Evolutionary conservation across 1,284 basidiomycete genomes (phyloP), one percentile per base, ranked within the genome.

Genomic region (Puccinia polysora): DNA sequence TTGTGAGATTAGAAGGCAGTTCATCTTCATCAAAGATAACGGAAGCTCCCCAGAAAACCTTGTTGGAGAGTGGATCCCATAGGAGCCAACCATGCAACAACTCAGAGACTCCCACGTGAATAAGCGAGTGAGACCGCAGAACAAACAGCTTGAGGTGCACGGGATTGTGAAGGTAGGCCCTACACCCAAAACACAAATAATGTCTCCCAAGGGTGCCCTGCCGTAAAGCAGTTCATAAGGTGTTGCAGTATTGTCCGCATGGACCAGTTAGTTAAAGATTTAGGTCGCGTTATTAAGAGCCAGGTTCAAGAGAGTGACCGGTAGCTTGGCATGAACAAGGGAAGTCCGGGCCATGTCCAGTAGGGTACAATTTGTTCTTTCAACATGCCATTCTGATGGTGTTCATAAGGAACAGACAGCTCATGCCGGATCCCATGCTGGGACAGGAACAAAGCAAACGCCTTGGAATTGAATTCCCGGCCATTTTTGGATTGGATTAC

Each of bases 301-400:
- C 1, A 49, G n/a, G 5, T 23, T 32, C 62, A 40, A 64, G 3
- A 64, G 28, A 2, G 45, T 32, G 4, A 14, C 18, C 1, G 62
- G 62, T 49, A 64, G 45, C 1, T 36, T 36, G 20, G 45, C 47
- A 10, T 47, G 45, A 36, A 52, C n/a, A 14, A 64, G 30, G n/a
- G n/a, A 28, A 2, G 62, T 50, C 1, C 62, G 23, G 6, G 62
- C 62, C 45, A 50, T 28, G 20, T 63, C 43, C 25, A 32, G n/a
- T 5, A 63, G 28, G 20, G 62, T 32, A 4, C 62, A 14, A 47
- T 64, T 64, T 1, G 47, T 49, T 5, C 62, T 40, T 32, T 64
- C 62, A 1, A 52, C 30, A 1, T 4, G n/a, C 62, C 47, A 36
- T 64, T 64, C 23, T 64, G 62, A 34, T 64, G 45, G 28, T 64